These are phyloP conservation scores for Neophaeococcomyces mojaviensis DNA, from an alignment of 2,329 filamentous ascomycete species.

Conservation along the genomic window DNA sequence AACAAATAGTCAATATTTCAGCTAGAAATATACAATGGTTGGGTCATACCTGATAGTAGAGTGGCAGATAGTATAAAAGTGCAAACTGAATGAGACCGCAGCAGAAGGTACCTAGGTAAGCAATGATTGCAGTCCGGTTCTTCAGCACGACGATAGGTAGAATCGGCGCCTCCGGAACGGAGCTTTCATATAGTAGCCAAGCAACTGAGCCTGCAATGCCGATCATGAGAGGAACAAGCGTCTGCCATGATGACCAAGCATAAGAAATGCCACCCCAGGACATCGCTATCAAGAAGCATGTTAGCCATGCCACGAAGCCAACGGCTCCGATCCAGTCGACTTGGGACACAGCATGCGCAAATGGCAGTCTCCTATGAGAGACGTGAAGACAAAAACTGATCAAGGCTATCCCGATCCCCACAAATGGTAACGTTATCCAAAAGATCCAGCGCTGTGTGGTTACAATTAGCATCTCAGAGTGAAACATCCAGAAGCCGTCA, in stretches of 20 bases:
- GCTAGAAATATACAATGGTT: too few species aligned
- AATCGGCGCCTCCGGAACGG: constrained; percentile 43
- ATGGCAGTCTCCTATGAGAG: constrained; percentile 38
- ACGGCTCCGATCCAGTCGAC: constrained; percentile 58
- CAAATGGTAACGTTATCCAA: constrained; percentile 56
- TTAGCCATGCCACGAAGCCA: constrained; percentile 53
- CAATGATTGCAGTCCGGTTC: constrained; percentile 41
- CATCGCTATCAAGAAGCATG: constrained; percentile 54
- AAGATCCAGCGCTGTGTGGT: constrained; percentile 62
- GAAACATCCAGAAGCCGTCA: too few species aligned
- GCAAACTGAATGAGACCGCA: too few species aligned
- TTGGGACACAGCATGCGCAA: constrained; percentile 42
- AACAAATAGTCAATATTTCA: too few species aligned
- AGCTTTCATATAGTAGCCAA: constrained; percentile 50
- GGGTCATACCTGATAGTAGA: too few species aligned
- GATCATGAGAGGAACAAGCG: constrained; percentile 53
- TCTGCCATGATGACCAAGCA: constrained; percentile 54
- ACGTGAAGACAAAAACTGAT: constrained; percentile 49
- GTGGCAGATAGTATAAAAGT: too few species aligned
- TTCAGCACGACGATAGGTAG: constrained; percentile 38
- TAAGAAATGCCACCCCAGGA: constrained; percentile 62
- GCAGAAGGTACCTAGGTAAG: constrained; percentile 47
- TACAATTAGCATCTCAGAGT: too few species aligned
- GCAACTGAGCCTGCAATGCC: constrained; percentile 44
- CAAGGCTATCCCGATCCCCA: constrained; percentile 41